phyloP scores from a whole-genome alignment of 768 basidiomycete species.

The Suillus spraguei region DNA sequence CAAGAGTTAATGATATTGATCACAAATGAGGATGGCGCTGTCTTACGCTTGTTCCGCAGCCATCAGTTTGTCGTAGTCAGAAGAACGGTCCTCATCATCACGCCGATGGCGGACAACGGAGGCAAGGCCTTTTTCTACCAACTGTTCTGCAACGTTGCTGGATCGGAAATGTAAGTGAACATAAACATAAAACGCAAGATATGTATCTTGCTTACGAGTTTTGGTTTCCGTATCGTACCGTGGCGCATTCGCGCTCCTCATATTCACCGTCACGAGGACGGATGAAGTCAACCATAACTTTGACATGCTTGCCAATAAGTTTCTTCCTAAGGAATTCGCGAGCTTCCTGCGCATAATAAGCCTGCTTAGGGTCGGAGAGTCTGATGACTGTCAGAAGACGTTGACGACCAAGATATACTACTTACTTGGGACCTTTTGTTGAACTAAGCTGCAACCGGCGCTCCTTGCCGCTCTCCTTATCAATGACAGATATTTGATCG shows the following conservation, averaged over 20 bases:
- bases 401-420: constrained; percentile 10
- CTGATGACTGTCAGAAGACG: constrained; percentile 39
- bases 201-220: constrained; percentile 56
- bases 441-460: constrained; percentile 87
- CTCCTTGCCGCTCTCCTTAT: constrained; percentile 75
- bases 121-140: constrained; percentile 92
- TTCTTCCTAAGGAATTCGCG: constrained; percentile 91
- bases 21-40: not conserved
- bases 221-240: constrained; percentile 81
- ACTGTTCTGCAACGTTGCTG: constrained; percentile 90
- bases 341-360: constrained; percentile 88
- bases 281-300: constrained; percentile 85
- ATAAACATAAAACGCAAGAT: not conserved
- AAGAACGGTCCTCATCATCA: constrained; percentile 95
- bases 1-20: constrained; percentile 11
- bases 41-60: constrained; percentile 89
- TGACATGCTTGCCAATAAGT: constrained; percentile 87
- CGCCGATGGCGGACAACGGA: constrained; percentile 89
- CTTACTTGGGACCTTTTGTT: constrained; percentile 80
- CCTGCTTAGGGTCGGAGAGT: constrained; percentile 82
- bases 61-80: constrained; percentile 95
- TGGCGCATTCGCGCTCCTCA: constrained; percentile 91
- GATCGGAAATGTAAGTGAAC: constrained; percentile 12
- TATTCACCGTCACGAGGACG: constrained; percentile 92
- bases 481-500: constrained; percentile 83